Evolutionary conservation across 257 asterid species (phyloP).

Genomic region (Ilex asprella): DNA sequence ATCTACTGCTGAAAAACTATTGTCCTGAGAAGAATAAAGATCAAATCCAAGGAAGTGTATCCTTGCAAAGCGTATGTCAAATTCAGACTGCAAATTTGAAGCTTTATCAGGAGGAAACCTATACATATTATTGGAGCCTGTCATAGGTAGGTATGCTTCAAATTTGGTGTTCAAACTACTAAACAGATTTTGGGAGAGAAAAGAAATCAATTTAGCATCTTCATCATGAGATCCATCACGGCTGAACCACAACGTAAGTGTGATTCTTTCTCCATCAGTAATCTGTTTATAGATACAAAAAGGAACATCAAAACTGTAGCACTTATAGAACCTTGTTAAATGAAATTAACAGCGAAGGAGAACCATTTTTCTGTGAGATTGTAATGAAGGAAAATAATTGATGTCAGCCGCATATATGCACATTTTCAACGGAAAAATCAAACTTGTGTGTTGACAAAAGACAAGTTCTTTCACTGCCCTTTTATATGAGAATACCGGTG

Average conservation of each 20-base stretch:
- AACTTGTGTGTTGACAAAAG: too few relatives aligned
- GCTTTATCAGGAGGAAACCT: conserved; percentile 93
- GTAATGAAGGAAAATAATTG: too few relatives aligned
- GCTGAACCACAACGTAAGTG: conserved; percentile 91
- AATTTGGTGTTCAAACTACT: conserved; percentile 17
- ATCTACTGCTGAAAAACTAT: conserved; percentile 17
- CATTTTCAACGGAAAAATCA: too few relatives aligned
- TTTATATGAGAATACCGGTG: too few relatives aligned
- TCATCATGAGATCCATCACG: conserved; percentile 75
- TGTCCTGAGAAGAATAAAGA: conserved; percentile 29
- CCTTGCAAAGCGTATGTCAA: conserved; percentile 73
- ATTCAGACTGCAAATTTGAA: conserved; percentile 55
- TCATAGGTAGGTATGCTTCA: conserved; percentile 38
- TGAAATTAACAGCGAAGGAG: too few relatives aligned
- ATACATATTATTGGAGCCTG: conserved; percentile 69
- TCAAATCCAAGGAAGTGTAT: conserved; percentile 58
- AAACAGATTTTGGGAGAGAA: conserved; percentile 38
- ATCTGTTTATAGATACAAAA: conserved; percentile 31
- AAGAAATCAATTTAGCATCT: conserved; percentile 58
- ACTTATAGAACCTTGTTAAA: too few relatives aligned
- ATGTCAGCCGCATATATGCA: too few relatives aligned
- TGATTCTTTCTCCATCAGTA: conserved; percentile 73
- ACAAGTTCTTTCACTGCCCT: too few relatives aligned
- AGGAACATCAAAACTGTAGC: too few relatives aligned
- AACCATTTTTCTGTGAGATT: too few relatives aligned